phyloP scores from a whole-genome alignment of 2,329 filamentous ascomycete genomes.

The Talaromyces albobiverticillius region DNA sequence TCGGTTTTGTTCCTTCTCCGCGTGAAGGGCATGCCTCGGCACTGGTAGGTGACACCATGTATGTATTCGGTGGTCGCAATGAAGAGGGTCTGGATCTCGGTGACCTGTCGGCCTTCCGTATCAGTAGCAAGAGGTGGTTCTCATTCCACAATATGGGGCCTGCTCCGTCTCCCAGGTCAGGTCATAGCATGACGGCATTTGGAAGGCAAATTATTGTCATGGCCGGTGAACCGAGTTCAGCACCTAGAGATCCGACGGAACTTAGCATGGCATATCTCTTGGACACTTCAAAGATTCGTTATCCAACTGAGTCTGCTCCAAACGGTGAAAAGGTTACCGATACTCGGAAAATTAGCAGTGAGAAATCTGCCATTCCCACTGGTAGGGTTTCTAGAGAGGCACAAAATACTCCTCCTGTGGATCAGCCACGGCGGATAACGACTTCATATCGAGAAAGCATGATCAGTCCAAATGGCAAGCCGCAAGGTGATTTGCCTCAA shows the following conservation, averaged over 20 bases:
- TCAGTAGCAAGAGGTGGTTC: slow-evolving; percentile 88
- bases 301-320: slow-evolving; percentile 69
- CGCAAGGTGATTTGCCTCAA: slow-evolving; percentile 28
- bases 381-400: slow-evolving; percentile 44
- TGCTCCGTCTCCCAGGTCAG: slow-evolving; percentile 86
- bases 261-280: slow-evolving; percentile 86
- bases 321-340: slow-evolving; percentile 39
- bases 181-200: slow-evolving; percentile 95
- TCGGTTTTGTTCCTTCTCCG: slow-evolving; percentile 92
- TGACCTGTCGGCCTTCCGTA: slow-evolving; percentile 82
- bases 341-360: slow-evolving; percentile 42
- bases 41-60: slow-evolving; percentile 97
- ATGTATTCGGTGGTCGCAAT: slow-evolving; percentile 93
- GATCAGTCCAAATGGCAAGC: slow-evolving; percentile 25
- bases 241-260: slow-evolving; percentile 75
- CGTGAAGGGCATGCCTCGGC: slow-evolving; percentile 93
- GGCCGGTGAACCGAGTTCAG: slow-evolving; percentile 90
- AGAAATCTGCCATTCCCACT: slow-evolving; percentile 40
- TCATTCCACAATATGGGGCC: slow-evolving; percentile 99
- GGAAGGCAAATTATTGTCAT: slow-evolving; percentile 90
- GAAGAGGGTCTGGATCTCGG: slow-evolving; percentile 90
- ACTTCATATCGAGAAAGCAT: slow-evolving; percentile 45
- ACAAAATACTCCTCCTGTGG: slow-evolving; percentile 34
- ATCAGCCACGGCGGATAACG: slow-evolving; percentile 36
- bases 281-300: slow-evolving; percentile 94